Percentiles rank a stretch among this genome's conserved stretches.
phyloP scores from a whole-genome alignment of 2,329 filamentous ascomycete species.

The Coniella lustricola region DNA sequence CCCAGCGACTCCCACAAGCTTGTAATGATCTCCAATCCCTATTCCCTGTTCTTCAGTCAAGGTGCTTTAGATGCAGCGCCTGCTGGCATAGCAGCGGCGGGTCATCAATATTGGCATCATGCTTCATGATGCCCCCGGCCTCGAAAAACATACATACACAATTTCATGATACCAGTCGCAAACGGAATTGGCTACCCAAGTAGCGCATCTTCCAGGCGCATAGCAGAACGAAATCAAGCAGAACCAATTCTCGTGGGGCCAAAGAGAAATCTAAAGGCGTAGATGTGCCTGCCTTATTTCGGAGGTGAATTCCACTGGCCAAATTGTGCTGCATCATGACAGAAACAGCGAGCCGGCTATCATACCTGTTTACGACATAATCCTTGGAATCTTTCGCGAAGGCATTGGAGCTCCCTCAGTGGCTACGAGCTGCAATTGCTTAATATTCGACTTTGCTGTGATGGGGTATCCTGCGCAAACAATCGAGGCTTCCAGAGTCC shows the following conservation, averaged over 20 bases:
- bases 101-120: background rate
- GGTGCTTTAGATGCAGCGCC: constrained; percentile 8
- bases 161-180: constrained; percentile 23
- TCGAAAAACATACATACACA: constrained; percentile 16
- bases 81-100: constrained; percentile 9
- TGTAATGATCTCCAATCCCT: constrained; percentile 12
- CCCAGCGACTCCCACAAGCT: constrained; percentile 5
- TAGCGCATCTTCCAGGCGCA: constrained; percentile 28
- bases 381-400: constrained; percentile 3
- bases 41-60: constrained; percentile 9
- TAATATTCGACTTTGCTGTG: constrained; percentile 3
- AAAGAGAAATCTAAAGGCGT: constrained; percentile 19
- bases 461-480: constrained; percentile 9
- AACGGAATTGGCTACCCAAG: constrained; percentile 26
- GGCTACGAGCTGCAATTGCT: constrained; percentile 12
- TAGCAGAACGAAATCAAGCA: constrained; percentile 26
- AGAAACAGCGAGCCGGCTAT: constrained; percentile 1
- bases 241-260: constrained; percentile 21
- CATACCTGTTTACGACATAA: constrained; percentile 1
- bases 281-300: constrained; percentile 26
- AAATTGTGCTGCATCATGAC: background rate
- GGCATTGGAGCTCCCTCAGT: constrained; percentile 4
- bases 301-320: constrained; percentile 18
- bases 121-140: constrained; percentile 4
- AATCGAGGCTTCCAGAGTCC: constrained; percentile 8